Evolutionary conservation across 495 filamentous ascomycete species (phyloP).

Genomic region (Bathelium albidoporum): DNA sequence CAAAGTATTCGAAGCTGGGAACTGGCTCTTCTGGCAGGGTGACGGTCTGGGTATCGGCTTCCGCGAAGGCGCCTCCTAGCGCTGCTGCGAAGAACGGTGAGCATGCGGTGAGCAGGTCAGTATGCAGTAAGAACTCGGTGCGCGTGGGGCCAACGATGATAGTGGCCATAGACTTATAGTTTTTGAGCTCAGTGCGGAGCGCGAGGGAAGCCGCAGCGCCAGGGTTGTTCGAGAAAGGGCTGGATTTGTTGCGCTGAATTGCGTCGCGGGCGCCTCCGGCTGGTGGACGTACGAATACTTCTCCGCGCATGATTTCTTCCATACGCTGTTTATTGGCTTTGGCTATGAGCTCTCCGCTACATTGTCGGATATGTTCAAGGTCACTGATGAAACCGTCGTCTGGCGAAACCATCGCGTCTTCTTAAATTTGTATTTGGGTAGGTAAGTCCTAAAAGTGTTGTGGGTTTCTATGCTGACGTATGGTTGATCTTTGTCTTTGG

Average conservation of each 20-base stretch:
- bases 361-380: too few relatives aligned
- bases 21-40: conserved; percentile 30
- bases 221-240: conserved; percentile 11
- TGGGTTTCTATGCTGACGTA: neutral
- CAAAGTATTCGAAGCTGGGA: conserved; percentile 36
- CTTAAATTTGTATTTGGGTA: neutral
- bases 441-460: neutral
- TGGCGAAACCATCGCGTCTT: neutral
- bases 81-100: conserved; percentile 43
- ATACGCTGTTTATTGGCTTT: too few relatives aligned
- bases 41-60: conserved; percentile 32
- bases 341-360: too few relatives aligned
- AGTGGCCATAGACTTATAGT: conserved; percentile 23
- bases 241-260: conserved; percentile 10
- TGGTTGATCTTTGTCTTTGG: neutral
- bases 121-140: conserved; percentile 34
- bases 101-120: conserved; percentile 31
- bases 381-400: neutral
- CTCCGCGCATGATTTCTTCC: too few relatives aligned
- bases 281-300: too few relatives aligned
- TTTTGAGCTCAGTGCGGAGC: conserved; percentile 17
- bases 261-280: too few relatives aligned
- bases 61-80: conserved; percentile 37
- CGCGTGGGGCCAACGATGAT: conserved; percentile 28
- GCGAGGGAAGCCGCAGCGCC: conserved; percentile 8